Evolutionary conservation across 257 asterid genomes (phyloP).

Genomic region (Nicotiana noctiflora): DNA sequence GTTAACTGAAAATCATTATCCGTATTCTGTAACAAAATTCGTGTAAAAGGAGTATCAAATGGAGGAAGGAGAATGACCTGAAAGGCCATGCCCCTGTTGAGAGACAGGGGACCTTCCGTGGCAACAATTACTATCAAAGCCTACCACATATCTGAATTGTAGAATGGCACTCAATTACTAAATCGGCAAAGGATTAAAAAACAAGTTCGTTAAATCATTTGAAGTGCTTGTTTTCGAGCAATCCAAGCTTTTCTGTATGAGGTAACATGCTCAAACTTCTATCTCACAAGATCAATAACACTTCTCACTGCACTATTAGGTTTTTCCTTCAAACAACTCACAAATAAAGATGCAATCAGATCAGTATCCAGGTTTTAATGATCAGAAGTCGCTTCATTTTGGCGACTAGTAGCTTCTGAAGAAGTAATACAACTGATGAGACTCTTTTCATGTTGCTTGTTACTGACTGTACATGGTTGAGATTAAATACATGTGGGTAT

Average conservation of each 20-base stretch:
- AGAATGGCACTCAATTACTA: not conserved
- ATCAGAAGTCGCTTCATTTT: not conserved
- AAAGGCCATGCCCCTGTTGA: slow-evolving; percentile 79
- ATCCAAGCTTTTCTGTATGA: not conserved
- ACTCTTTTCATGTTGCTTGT: too few species aligned
- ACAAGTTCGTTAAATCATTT: not conserved
- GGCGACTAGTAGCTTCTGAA: not conserved
- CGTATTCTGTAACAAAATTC: not conserved
- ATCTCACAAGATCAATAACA: not conserved
- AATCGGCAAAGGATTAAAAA: not conserved
- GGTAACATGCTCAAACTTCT: not conserved
- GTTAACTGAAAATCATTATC: not conserved
- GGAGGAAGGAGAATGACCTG: slow-evolving; percentile 36
- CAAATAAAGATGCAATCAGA: not conserved
- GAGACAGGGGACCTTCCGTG: slow-evolving; percentile 52
- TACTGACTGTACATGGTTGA: too few species aligned
- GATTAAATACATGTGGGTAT: too few species aligned
- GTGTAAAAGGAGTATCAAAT: not conserved
- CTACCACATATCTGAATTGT: too few species aligned
- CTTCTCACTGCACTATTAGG: not conserved
- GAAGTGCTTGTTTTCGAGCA: not conserved
- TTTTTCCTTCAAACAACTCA: not conserved
- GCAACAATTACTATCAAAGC: slow-evolving; percentile 12
- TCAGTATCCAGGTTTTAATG: not conserved
- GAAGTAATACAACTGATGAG: too few species aligned